These are phyloP conservation scores for Lodderomyces jiufengensis DNA, from an alignment of 1,139 yeast species.

Conservation along the genomic window DNA sequence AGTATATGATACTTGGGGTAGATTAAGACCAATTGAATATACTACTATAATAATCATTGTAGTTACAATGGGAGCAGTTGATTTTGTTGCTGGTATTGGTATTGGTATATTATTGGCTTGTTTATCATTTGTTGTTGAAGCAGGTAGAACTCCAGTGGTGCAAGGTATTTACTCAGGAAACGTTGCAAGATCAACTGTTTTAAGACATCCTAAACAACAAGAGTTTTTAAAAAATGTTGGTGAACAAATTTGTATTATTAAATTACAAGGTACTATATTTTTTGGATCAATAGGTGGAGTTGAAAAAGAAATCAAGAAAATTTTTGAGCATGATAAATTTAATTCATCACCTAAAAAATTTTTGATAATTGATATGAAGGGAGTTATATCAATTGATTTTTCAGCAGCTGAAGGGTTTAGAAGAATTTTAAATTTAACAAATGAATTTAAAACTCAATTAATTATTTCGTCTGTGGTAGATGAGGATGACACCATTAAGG, in stretches of 20 bases:
- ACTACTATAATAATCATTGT: conserved; percentile 80
- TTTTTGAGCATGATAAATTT: conserved; percentile 60
- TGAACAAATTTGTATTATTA: conserved; percentile 82
- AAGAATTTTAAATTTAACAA: conserved; percentile 74
- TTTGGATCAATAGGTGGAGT: conserved; percentile 95
- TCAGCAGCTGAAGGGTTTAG: conserved; percentile 96
- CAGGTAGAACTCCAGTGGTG: conserved; percentile 80
- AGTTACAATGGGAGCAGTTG: conserved; percentile 91
- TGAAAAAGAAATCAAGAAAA: conserved; percentile 65
- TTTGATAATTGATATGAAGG: conserved; percentile 78
- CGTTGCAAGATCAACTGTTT: conserved; percentile 87
- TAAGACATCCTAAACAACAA: conserved; percentile 87
- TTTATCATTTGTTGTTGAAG: conserved; percentile 85
- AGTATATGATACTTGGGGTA: conserved; percentile 76
- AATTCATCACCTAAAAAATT: conserved; percentile 62
- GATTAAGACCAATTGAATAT: conserved; percentile 74
- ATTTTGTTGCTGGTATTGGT: conserved; percentile 87
- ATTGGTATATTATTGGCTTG: conserved; percentile 91
- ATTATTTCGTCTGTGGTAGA: conserved; percentile 73
- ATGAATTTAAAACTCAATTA: conserved; percentile 66
- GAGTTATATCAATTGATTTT: conserved; percentile 79
- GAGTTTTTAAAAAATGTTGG: conserved; percentile 84
- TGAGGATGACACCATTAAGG: conserved; percentile 57
- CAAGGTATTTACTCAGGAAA: conserved; percentile 82
- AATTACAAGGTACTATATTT: conserved; percentile 82